Conservation (phyloP, 768 basidiomycete genomes). For the Boletus insuetus region DNA sequence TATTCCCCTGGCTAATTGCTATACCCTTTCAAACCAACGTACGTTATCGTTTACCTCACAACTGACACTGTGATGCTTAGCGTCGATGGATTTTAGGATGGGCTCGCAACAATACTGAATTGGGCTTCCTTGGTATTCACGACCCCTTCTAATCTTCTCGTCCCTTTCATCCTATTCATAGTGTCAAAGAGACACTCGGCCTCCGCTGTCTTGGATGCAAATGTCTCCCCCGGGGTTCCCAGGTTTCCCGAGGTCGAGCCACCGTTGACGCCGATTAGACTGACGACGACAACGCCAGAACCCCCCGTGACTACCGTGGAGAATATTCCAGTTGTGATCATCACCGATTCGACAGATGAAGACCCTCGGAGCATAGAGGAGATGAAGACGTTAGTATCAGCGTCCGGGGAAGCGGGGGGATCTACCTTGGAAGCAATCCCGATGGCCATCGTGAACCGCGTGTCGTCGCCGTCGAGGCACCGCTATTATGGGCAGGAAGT, state of each 20-base stretch:
- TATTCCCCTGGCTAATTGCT: slow-evolving; percentile 22
- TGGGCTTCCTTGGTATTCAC: slow-evolving; percentile 28
- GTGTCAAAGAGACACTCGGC: slow-evolving; percentile 19
- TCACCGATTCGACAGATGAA: slow-evolving; percentile 15
- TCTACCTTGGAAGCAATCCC: slow-evolving; percentile 6
- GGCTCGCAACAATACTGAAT: slow-evolving; percentile 17
- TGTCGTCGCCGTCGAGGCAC: slow-evolving; percentile 16
- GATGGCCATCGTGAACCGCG: slow-evolving; percentile 17
- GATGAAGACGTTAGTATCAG: slow-evolving; percentile 6
- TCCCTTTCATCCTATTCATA: slow-evolving; percentile 22
- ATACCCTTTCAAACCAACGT: slow-evolving; percentile 28
- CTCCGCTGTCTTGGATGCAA: slow-evolving; percentile 18
- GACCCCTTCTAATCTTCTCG: slow-evolving; percentile 20
- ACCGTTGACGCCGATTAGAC: background rate
- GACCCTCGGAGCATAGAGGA: background rate
- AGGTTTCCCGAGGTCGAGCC: background rate
- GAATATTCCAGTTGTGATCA: slow-evolving; percentile 15
- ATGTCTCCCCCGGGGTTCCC: slow-evolving; percentile 1
- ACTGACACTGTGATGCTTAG: background rate
- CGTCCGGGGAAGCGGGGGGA: background rate
- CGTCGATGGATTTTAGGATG: slow-evolving; percentile 1
- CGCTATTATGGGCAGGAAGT: slow-evolving; percentile 20
- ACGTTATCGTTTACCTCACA: background rate
- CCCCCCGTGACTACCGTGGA: background rate
- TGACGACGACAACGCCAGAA: background rate